These are phyloP conservation scores for Thinopyrum elongatum DNA, from an alignment of 176 grass and related monocot genomes.

Conservation along the genomic window DNA sequence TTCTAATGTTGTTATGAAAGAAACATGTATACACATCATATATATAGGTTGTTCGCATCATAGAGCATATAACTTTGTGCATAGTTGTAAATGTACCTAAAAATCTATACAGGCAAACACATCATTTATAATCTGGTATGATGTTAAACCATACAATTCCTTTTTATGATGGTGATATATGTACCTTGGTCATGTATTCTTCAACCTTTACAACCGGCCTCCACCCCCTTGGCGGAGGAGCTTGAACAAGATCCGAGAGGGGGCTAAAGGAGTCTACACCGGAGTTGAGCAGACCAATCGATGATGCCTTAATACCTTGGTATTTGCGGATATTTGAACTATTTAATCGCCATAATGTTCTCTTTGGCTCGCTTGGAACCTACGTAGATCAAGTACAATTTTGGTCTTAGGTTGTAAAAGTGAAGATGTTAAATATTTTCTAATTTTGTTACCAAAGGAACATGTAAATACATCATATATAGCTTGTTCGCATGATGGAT, in stretches of 20 bases:
- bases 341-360: not conserved
- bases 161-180: not conserved
- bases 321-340: not conserved
- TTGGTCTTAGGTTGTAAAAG: too few relatives aligned
- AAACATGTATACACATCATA: not conserved
- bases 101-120: too few relatives aligned
- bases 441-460: not conserved
- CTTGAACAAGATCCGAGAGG: not conserved
- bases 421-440: too few relatives aligned
- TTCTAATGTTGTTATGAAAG: not conserved
- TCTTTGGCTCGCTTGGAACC: not conserved
- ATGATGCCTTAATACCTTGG: too few relatives aligned
- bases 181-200: not conserved
- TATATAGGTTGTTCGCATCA: not conserved
- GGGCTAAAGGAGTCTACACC: too few relatives aligned
- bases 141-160: too few relatives aligned
- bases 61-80: not conserved
- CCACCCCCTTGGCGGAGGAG: not conserved
- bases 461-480: not conserved
- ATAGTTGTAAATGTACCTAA: not conserved
- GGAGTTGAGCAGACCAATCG: too few relatives aligned
- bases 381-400: not conserved
- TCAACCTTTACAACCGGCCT: not conserved
- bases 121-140: too few relatives aligned
- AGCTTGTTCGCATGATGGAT: not conserved